Percentiles rank a stretch among this genome's conserved stretches.
These are phyloP conservation scores for Beauveria australis DNA, from an alignment of 2,329 filamentous ascomycete species.

Conservation along the genomic window DNA sequence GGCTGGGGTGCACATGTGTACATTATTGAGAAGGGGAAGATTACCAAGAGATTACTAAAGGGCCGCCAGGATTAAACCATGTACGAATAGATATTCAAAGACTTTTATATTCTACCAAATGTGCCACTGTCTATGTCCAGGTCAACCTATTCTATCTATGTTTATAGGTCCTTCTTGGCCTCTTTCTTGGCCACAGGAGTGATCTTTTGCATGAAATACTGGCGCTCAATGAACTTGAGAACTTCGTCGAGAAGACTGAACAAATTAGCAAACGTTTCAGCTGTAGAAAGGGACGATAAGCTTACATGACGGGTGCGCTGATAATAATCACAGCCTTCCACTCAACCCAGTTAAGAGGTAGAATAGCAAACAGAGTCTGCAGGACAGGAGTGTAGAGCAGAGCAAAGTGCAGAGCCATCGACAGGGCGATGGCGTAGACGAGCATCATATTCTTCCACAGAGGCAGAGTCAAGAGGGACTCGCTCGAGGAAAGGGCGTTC, in stretches of 20 bases:
- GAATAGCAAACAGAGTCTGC: constrained; percentile 81
- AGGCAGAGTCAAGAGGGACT: constrained; percentile 85
- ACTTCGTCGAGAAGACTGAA: constrained; percentile 70
- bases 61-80: constrained; percentile 75
- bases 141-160: constrained; percentile 1
- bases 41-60: constrained; percentile 97
- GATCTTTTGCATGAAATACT: constrained; percentile 51
- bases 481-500: constrained; percentile 93
- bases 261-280: constrained; percentile 17
- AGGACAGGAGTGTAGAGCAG: constrained; percentile 88
- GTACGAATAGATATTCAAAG: constrained; percentile 12
- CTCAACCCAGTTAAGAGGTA: constrained; percentile 76
- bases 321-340: constrained; percentile 88
- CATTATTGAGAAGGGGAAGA: constrained; percentile 99
- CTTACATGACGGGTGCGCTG: constrained; percentile 88
- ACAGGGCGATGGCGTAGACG: constrained; percentile 85
- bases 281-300: constrained; percentile 16
- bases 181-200: constrained; percentile 29
- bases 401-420: constrained; percentile 91
- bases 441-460: constrained; percentile 99
- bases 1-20: constrained; percentile 99
- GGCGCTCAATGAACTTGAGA: constrained; percentile 70
- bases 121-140: constrained; percentile 9
- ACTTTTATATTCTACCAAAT: constrained; percentile 15
- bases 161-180: constrained; percentile 48